A percentile compares a stretch with the other conserved stretches of the same genome.
Evolutionary conservation across 352 stramenopile genomes (phyloP).

Genomic region (Thalassiosira hispida): DNA sequence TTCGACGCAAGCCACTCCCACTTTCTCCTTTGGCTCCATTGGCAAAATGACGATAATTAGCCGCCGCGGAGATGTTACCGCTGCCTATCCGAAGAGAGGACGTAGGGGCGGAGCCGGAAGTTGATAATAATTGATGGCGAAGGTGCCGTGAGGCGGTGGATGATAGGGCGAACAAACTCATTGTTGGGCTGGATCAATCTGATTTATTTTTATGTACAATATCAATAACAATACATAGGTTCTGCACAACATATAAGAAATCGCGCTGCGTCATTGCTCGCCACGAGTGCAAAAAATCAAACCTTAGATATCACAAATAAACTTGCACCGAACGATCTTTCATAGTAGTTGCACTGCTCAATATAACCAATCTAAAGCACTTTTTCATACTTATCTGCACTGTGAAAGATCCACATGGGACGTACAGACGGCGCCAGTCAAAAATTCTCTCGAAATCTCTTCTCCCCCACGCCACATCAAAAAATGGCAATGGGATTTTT

Average conservation of each 20-base stretch:
- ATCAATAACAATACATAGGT: too few relatives aligned
- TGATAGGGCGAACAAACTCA: conserved; percentile 11
- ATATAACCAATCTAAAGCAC: too few relatives aligned
- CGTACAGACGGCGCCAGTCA: not conserved
- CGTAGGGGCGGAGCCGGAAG: not conserved
- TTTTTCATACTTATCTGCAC: too few relatives aligned
- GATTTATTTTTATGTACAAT: too few relatives aligned
- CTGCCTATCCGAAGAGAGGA: conserved; percentile 1
- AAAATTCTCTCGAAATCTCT: conserved; percentile 2
- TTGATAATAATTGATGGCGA: not conserved
- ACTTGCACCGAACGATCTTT: too few relatives aligned
- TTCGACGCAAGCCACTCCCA: conserved; percentile 22
- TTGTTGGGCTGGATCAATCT: not conserved
- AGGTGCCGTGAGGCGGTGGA: conserved; percentile 18
- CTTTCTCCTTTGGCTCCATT: not conserved
- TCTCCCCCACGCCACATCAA: not conserved
- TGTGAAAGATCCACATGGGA: too few relatives aligned
- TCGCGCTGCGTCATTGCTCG: too few relatives aligned
- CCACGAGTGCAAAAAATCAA: too few relatives aligned
- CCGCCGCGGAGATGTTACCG: not conserved
- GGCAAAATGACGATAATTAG: not conserved
- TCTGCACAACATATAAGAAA: too few relatives aligned
- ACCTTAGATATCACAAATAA: too few relatives aligned
- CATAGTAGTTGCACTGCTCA: too few relatives aligned
- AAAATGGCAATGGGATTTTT: too few relatives aligned